Percentiles rank a stretch among this genome's conserved stretches.
These are phyloP conservation scores for Dendrocalamus latiflorus DNA, from an alignment of 202 grass and related monocot genomes.

Conservation along the genomic window DNA sequence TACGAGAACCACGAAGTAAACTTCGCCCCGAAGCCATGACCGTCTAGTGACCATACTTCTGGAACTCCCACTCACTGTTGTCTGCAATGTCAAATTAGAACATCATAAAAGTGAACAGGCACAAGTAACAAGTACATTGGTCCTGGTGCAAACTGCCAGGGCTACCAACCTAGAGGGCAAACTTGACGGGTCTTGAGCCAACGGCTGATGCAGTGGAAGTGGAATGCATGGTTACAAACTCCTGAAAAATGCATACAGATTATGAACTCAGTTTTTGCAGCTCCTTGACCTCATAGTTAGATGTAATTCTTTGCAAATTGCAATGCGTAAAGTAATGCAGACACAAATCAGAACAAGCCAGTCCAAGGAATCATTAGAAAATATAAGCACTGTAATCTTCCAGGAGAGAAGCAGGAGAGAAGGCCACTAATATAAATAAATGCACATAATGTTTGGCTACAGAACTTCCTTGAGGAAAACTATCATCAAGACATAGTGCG, in stretches of 20 bases:
- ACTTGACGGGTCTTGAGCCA: constrained; percentile 98
- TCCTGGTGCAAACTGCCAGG: not conserved
- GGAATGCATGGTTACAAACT: constrained; percentile 94
- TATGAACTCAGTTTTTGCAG: not conserved
- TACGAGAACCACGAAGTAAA: not conserved
- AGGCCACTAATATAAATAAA: not conserved
- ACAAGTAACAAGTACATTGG: constrained; percentile 9
- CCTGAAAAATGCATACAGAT: constrained; percentile 38
- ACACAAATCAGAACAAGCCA: not conserved
- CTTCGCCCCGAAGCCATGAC: not conserved
- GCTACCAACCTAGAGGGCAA: constrained; percentile 74
- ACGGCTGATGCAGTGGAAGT: constrained; percentile 92
- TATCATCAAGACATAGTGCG: not conserved
- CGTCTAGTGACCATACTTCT: constrained; percentile 85
- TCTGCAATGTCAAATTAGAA: constrained; percentile 48
- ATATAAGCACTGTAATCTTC: not conserved
- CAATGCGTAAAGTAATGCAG: not conserved
- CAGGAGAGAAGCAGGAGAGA: not conserved
- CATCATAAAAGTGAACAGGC: not conserved
- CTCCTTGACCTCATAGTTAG: not conserved
- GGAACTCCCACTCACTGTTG: constrained; percentile 98
- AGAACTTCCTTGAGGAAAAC: not conserved
- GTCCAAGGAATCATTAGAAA: not conserved
- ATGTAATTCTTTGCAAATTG: not conserved
- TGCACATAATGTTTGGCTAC: not conserved